Evolutionary conservation across 148 eudicot species (phyloP), one percentile per base, ranked within the genome.

Genomic region (Camellia granthamiana): DNA sequence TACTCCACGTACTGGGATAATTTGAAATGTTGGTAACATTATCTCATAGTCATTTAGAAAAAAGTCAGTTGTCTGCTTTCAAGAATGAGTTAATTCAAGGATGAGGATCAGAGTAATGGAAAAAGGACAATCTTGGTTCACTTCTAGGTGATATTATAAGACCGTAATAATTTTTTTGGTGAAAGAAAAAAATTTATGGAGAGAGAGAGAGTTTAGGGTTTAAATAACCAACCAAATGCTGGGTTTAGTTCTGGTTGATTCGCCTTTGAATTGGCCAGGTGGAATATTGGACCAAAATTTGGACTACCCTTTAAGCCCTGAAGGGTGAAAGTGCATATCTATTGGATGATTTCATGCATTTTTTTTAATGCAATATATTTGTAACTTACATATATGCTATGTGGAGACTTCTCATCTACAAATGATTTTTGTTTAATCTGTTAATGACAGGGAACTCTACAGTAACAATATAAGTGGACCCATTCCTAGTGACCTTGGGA

Each of bases 401-500:
- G 14, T 6, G 67, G 54, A 52, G 15, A 11, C 44, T 43, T 23
- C 30, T 21, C 44, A 21, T 49, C 9, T 49, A 13, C 16, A 41
- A 60, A 38, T 76, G 10, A 46, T 72, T 30, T 42, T 30, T 42
- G 5, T 71, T n/a, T n/a, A 64, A 66, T 43, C 55, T 77, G 6
- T 52, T 78, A 65, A 44, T 86, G 68, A 72, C 91, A 95, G 98
- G 92, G 98, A 95, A 79, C 87, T 95, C 67, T 95, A 95, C 89
- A 93, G 98, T 69, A 95, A 95, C 69, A 92, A 93, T 83, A 90
- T 95, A 68, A 91, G 87, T 74, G 98, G 98, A 47, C 91, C 90
- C 62, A 87, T 95, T 54, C 98, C 98, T 8, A 86, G 84, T 83
- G 98, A 93, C 76, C 86, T 95, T 81, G 98, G 98, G 13, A 93